Conservation (phyloP, 2,329 filamentous ascomycete species). For the Pseudocercospora ulei region DNA sequence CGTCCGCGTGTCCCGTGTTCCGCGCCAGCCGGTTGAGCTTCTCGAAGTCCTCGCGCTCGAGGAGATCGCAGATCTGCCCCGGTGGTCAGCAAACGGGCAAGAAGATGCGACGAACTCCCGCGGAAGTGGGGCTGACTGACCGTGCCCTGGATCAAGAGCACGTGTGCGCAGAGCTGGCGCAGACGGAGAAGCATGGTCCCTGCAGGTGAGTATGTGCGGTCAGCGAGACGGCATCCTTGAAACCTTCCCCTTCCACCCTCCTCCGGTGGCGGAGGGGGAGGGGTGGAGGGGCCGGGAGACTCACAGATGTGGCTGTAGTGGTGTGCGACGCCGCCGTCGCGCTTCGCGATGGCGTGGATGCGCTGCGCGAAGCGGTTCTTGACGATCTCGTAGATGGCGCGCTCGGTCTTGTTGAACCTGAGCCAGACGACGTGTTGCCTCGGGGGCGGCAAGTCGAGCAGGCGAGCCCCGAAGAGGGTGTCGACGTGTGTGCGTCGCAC, state of each 20-base stretch:
- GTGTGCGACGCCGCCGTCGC: constrained; percentile 26
- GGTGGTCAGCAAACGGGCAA: too few relatives aligned
- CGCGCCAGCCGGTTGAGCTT: constrained; percentile 31
- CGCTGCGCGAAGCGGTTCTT: constrained; percentile 36
- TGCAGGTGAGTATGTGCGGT: constrained; percentile 2
- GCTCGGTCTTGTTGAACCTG: constrained; percentile 46
- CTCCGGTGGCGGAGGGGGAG: too few relatives aligned
- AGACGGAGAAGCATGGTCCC: constrained; percentile 43
- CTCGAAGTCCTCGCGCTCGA: constrained; percentile 41
- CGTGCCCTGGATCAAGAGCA: constrained; percentile 42
- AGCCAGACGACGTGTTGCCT: constrained; percentile 38
- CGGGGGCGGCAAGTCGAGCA: constrained; percentile 47
- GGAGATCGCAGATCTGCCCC: constrained; percentile 39
- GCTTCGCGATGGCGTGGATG: constrained; percentile 35
- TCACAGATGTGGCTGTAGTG: constrained; percentile 37
- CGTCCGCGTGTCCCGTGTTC: constrained; percentile 15
- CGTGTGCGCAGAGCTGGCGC: constrained; percentile 45
- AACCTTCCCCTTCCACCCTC: too few relatives aligned
- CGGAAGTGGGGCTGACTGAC: constrained; percentile 1
- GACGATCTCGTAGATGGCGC: constrained; percentile 47
- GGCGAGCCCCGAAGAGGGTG: constrained; percentile 45
- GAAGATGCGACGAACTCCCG: neutral
- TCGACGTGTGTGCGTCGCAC: constrained; percentile 49
- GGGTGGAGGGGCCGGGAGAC: too few relatives aligned
- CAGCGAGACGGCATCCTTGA: too few relatives aligned